A percentile compares a stretch with the other conserved stretches of the same genome.
phyloP scores from a whole-genome alignment of 768 basidiomycete genomes.

The Pleurotus platypus region DNA sequence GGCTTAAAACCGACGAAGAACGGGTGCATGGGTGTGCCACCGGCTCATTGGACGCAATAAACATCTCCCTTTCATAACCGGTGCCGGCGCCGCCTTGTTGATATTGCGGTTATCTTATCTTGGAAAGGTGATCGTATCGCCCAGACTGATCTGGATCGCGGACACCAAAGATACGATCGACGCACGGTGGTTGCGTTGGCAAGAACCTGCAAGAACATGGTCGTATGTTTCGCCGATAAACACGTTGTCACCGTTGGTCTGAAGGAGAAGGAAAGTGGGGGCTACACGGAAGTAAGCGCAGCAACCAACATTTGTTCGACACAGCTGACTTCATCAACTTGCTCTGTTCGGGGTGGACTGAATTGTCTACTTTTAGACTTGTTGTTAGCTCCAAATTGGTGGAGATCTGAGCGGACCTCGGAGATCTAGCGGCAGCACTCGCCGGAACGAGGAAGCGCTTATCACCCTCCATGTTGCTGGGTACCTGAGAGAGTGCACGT shows the following conservation, averaged over 20 bases:
- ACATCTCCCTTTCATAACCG: too few species aligned
- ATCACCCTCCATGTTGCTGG: constrained; percentile 5
- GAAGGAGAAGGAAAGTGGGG: too few species aligned
- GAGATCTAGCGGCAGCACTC: constrained; percentile 6
- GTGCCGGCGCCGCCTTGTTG: background rate
- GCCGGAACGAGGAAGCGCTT: constrained; percentile 8
- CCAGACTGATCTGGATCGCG: constrained; percentile 8
- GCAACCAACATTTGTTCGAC: background rate
- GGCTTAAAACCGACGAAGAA: background rate
- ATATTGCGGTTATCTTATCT: constrained; percentile 4
- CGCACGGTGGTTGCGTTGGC: constrained; percentile 7
- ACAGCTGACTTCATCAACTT: background rate
- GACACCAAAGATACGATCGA: constrained; percentile 4
- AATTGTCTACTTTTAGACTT: background rate
- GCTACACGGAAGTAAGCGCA: too few species aligned
- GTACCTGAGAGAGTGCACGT: constrained; percentile 7
- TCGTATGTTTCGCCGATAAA: constrained; percentile 6
- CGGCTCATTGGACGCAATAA: too few species aligned
- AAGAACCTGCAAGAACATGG: background rate
- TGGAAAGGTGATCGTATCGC: background rate
- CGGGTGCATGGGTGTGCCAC: too few species aligned
- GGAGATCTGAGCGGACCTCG: constrained; percentile 1
- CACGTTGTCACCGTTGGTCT: background rate
- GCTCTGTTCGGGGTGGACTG: background rate
- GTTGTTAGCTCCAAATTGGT: background rate